These are phyloP conservation scores for Neophaeococcomyces aloes DNA, from an alignment of 2,329 filamentous ascomycete species.

Conservation along the genomic window DNA sequence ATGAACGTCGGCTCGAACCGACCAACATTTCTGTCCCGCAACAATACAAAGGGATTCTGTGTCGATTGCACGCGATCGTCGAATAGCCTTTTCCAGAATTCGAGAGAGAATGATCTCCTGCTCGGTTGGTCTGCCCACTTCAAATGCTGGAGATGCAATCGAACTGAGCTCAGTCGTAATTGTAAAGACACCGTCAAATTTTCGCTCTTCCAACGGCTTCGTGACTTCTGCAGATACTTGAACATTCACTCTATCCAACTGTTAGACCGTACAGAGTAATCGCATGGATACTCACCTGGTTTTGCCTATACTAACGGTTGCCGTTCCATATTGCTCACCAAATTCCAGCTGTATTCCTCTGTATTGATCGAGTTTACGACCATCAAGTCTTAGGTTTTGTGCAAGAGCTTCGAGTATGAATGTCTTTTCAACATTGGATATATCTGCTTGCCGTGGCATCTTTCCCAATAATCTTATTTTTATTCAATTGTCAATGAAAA, in stretches of 20 bases:
- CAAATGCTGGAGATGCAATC: slow-evolving; percentile 84
- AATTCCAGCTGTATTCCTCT: slow-evolving; percentile 68
- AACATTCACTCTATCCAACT: slow-evolving; percentile 56
- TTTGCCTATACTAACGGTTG: slow-evolving; percentile 77
- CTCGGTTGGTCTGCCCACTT: slow-evolving; percentile 70
- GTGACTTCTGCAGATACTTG: slow-evolving; percentile 83
- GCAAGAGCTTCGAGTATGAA: slow-evolving; percentile 77
- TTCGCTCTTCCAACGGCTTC: slow-evolving; percentile 73
- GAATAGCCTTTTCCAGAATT: slow-evolving; percentile 85
- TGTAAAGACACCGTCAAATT: slow-evolving; percentile 90
- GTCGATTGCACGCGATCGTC: slow-evolving; percentile 82
- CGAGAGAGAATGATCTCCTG: slow-evolving; percentile 77
- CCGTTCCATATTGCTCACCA: slow-evolving; percentile 82
- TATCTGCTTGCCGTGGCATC: slow-evolving; percentile 89
- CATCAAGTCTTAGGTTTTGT: slow-evolving; percentile 73
- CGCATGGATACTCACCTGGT: slow-evolving; percentile 55
- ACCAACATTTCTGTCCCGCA: slow-evolving; percentile 84
- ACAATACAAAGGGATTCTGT: slow-evolving; percentile 92
- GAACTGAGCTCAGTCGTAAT: slow-evolving; percentile 85
- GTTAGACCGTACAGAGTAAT: neutral
- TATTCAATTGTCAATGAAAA: too few relatives aligned
- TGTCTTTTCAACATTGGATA: slow-evolving; percentile 75
- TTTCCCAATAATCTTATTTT: too few relatives aligned
- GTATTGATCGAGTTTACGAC: slow-evolving; percentile 69
- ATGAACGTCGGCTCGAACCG: slow-evolving; percentile 81